Percentiles rank a stretch among this genome's conserved stretches.
Conservation (phyloP, 495 filamentous ascomycete species). For the Neurospora sp. region DNA sequence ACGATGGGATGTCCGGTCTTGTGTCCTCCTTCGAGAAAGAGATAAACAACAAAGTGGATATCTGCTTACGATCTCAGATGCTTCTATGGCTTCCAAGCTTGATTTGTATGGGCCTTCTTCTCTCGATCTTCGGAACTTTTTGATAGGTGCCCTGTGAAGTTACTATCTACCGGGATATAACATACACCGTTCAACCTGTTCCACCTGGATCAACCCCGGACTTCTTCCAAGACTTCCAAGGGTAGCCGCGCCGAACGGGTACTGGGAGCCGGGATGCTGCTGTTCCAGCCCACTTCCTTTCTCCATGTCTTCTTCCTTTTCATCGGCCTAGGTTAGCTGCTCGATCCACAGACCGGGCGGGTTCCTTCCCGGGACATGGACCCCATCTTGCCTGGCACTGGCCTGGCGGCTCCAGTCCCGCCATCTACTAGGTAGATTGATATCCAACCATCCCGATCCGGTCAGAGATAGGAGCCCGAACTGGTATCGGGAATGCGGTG, state of each 20-base stretch:
- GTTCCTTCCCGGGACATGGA: neutral
- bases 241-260: neutral
- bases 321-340: neutral
- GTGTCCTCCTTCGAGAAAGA: neutral
- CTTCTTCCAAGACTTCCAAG: neutral
- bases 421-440: neutral
- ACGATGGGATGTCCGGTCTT: neutral
- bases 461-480: neutral
- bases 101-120: neutral
- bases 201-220: neutral
- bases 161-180: neutral
- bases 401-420: neutral
- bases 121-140: neutral
- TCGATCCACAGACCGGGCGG: neutral
- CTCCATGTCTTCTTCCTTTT: neutral
- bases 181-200: neutral
- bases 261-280: neutral
- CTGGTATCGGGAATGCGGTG: neutral
- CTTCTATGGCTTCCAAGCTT: neutral
- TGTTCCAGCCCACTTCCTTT: neutral
- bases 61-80: neutral
- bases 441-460: neutral
- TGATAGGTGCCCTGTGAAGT: neutral
- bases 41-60: neutral
- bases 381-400: neutral